Base-by-base conservation (phyloP, 2,329 filamentous ascomycete species). In the Apiospora arundinis region DNA sequence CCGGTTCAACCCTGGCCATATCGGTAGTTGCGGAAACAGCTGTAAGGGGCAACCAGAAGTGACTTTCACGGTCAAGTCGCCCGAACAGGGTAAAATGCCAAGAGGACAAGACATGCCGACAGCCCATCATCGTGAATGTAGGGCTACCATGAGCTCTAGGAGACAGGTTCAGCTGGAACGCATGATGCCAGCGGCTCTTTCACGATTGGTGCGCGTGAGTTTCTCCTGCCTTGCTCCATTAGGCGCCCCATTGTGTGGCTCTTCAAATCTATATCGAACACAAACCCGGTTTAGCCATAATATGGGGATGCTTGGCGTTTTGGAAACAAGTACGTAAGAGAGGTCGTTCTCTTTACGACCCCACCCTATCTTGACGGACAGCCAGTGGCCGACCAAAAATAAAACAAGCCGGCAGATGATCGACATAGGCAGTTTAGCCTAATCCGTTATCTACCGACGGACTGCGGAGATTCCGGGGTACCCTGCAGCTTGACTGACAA, bases 321-420 rank as follows among this genome's bases (percentile, higher is more conserved):
- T 8, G 66, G 46, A 32, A 28, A 14, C 16, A 16, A 48, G 16
- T n/a, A n/a, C n/a, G 40, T 12, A 21, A 67, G 42, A 42, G 12
- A 9, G 16, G 3, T 21, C 23, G 16, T 2, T 12, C 23, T 18
- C 45, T 23, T 23, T 67, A 21, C 14, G 4, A 44, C 23, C 12
- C 66, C 66, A 28, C 16, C 42, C 5, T 46, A 32, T 32, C 46
- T 21, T 6, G 21, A 14, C 6, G 23, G 11, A 6, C 14, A 25
- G 28, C 21, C 18, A n/a, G 25, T 25, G 5, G 25, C 42, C 42
- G 37, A 9, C 16, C 25, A 37, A n/a, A 32, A 45, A 32, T 45
- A 45, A 14, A 4, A 68, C 23, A 14, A n/a, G 44, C 44, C 66
- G 66, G 44, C 66, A 68, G 66, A 48, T 68, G 66, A 48, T 48